Evolutionary conservation across 2,329 filamentous ascomycete genomes (phyloP), one percentile per base, ranked within the genome.

Genomic region (Pseudocercospora eumusae): DNA sequence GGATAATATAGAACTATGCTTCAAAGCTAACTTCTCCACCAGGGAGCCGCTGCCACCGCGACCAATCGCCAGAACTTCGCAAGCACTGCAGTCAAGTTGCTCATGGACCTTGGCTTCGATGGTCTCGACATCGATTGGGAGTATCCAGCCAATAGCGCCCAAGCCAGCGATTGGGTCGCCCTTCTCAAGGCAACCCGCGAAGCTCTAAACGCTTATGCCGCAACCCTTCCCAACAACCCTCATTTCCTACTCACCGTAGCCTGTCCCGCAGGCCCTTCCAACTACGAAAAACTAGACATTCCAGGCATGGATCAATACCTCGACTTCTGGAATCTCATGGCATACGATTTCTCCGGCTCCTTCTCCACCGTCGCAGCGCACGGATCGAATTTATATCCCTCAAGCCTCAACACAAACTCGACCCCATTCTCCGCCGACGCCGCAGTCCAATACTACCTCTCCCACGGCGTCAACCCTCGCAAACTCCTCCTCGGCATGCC

Each of bases 401-500:
- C 83, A 23, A 67, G 67, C 1, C 71, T 77, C 7, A 84, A 87
- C 71, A 84, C 89, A 0, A 69, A 76, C 0, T 81, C 82, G 55
- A 97, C 93, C 0, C 92, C 92, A 0, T 96, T 93, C 79, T 91
- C 84, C 76, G 90, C 90, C 2, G 80, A 84, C 2, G 79, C 82
- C 0, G 92, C 92, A 0, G 79, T 98, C 5, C 78, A 86, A 13
- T 83, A 86, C 68, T 98, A 97, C 78, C 79, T 84, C 13, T 72
- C 77, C 1, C 82, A 83, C 2, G 79, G 79, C 5, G 86, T 96
- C 0, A 70, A 82, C 0, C 74, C 86, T 0, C 72, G 81, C 61
- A 97, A 96, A 78, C 85, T 98, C 57, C 89, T 96, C 4, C 76
- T 97, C 11, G 93, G 93, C 2, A 92, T 96, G 89, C 93, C 93